A percentile compares a stretch with the other conserved stretches of the same genome.
Conservation (phyloP, 1,284 basidiomycete species). For the Cryptococcus sp. region DNA sequence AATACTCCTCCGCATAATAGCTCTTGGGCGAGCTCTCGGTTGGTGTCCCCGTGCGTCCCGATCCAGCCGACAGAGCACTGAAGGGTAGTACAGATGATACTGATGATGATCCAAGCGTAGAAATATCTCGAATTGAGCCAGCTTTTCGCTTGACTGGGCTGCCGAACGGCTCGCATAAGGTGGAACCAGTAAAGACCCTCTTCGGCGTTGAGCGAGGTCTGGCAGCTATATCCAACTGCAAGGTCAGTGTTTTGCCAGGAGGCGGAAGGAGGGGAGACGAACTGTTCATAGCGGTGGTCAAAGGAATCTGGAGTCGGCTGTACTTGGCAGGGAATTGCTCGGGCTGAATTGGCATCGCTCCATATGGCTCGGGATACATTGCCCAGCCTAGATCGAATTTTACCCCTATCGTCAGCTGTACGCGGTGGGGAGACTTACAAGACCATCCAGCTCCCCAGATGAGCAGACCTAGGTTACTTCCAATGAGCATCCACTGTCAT, state of each 20-base stretch:
- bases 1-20: conserved; percentile 13
- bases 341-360: conserved; percentile 19
- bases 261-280: not conserved
- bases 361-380: conserved; percentile 9
- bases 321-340: conserved; percentile 16
- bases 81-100: conserved; percentile 8
- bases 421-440: not conserved
- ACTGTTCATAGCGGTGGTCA: not conserved
- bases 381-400: conserved; percentile 26
- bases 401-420: conserved; percentile 8
- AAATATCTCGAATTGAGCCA: conserved; percentile 30
- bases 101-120: conserved; percentile 26
- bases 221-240: conserved; percentile 19
- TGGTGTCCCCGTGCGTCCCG: conserved; percentile 2
- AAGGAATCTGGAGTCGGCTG: not conserved
- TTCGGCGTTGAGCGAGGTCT: conserved; percentile 29
- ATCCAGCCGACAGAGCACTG: conserved; percentile 20
- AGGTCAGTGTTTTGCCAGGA: not conserved
- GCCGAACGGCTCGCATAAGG: conserved; percentile 23
- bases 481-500: conserved; percentile 1
- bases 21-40: conserved; percentile 1
- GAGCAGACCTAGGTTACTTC: not conserved
- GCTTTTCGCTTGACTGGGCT: conserved; percentile 16
- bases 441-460: conserved; percentile 1
- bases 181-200: conserved; percentile 34